Evolutionary conservation across 495 filamentous ascomycete genomes (phyloP).

Genomic region (Penicillium manginii): DNA sequence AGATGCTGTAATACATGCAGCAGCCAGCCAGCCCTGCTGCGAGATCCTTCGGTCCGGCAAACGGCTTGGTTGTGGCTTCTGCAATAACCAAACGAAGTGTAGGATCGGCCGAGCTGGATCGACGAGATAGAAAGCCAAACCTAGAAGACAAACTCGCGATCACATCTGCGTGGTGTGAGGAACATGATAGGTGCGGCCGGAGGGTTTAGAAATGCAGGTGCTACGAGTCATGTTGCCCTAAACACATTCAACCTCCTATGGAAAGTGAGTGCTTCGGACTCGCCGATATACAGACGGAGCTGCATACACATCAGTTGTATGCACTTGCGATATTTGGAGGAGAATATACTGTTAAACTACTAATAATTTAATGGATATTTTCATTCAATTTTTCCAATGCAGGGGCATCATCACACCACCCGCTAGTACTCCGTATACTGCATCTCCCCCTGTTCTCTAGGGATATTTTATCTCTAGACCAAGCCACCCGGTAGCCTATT

Average conservation of each 20-base stretch:
- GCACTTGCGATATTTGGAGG: no score
- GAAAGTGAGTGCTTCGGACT: conserved; percentile 5
- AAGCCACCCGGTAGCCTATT: conserved; percentile 26
- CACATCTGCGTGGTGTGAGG: background rate
- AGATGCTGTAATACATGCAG: conserved; percentile 4
- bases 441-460: background rate
- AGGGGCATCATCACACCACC: background rate
- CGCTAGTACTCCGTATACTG: background rate
- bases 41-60: conserved; percentile 18
- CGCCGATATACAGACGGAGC: no score
- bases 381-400: no score
- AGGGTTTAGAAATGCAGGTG: background rate
- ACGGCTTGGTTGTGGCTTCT: conserved; percentile 11
- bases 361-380: no score
- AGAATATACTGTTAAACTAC: no score
- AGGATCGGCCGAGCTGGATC: conserved; percentile 14
- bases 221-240: background rate
- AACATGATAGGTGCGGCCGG: background rate
- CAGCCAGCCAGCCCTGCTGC: conserved; percentile 4
- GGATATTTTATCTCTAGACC: conserved; percentile 6
- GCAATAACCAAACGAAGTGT: conserved; percentile 17
- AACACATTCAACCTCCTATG: conserved; percentile 2
- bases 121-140: conserved; percentile 1
- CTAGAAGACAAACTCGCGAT: background rate
- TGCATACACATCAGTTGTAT: no score